Base-by-base conservation (phyloP, 2,329 filamentous ascomycete species). In the Neofusicoccum laricinum region DNA sequence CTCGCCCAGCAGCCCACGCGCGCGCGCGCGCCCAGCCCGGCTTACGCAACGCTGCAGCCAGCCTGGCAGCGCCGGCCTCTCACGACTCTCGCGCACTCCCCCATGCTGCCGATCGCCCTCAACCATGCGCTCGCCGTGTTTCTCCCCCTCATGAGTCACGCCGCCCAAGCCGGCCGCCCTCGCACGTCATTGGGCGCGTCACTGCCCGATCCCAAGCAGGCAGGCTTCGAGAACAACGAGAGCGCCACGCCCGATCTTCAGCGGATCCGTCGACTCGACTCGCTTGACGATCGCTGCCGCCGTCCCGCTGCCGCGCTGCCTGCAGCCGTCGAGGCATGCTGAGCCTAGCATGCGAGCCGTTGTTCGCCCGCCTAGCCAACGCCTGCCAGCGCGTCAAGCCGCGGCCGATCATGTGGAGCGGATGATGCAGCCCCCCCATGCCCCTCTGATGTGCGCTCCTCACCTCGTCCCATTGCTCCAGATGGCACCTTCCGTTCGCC, bases 181-280 rank as follows among this genome's bases (percentile, higher is more conserved):
- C 55, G 55, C 55, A 59, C 55, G 55, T 59, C 55, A 59, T 59
- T 59, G 55, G 55, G 55, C 55, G 25, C 55, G 55, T 59, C 55
- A 46, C 30, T 46, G 41, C 41, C 25, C 55, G n/a, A 45, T 15
- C 55, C 55, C 55, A 59, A 59, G 40, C 40, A 19, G 55, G 55
- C 55, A 59, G 55, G 55, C 55, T 59, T 59, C 55, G 55, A 59
- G 55, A 59, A 59, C 41, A 17, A 14, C 51, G 36, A 57, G 12
- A 45, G 41, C 41, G 41, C 55, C 55, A 46, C 55, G 55, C 41
- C 55, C 55, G 55, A 59, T 59, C 43, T 45, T 59, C 55, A 59
- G 41, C 55, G 32, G 53, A 58, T 55, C 51, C 12, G 53, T 58
- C 55, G 55, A 59, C 38, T 59, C 55, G 55, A 46, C 55, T 59